Percentiles rank a stretch among this genome's conserved stretches.
phyloP scores from a whole-genome alignment of 1,284 basidiomycete species.

The Moniliella sp. region DNA sequence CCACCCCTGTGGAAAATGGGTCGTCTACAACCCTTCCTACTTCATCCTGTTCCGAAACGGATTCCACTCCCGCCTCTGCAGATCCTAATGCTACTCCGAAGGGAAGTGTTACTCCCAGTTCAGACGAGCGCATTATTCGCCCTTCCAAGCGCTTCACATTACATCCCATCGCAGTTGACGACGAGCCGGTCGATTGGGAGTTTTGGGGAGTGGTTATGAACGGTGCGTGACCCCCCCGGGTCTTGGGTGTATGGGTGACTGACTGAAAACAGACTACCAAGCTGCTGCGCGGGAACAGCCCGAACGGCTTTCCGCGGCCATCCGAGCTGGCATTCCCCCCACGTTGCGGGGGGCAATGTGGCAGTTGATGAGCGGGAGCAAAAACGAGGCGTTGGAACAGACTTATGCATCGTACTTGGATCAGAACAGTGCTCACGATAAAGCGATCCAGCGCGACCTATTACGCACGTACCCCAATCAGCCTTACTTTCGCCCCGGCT shows the following conservation, averaged over 20 bases:
- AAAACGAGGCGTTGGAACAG: conserved; percentile 65
- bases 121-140: too few species aligned
- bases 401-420: conserved; percentile 65
- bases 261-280: conserved; percentile 39
- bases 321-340: conserved; percentile 71
- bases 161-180: too few species aligned
- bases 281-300: conserved; percentile 39
- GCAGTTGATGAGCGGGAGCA: conserved; percentile 80
- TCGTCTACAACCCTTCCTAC: too few species aligned
- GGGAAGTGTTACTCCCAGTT: too few species aligned
- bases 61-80: too few species aligned
- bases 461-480: not conserved
- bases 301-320: conserved; percentile 55
- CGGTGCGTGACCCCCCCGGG: too few species aligned
- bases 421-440: conserved; percentile 36
- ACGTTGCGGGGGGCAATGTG: conserved; percentile 79
- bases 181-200: conserved; percentile 41
- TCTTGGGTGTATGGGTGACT: too few species aligned
- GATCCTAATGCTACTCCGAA: too few species aligned
- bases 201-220: conserved; percentile 92
- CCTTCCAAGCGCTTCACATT: too few species aligned
- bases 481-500: not conserved
- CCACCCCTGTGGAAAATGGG: too few species aligned
- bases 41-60: too few species aligned
- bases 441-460: not conserved